A percentile compares a stretch with the other conserved stretches of the same genome.
phyloP scores from a whole-genome alignment of 306 rosid genomes.

The Herpetospermum pedunculosum region DNA sequence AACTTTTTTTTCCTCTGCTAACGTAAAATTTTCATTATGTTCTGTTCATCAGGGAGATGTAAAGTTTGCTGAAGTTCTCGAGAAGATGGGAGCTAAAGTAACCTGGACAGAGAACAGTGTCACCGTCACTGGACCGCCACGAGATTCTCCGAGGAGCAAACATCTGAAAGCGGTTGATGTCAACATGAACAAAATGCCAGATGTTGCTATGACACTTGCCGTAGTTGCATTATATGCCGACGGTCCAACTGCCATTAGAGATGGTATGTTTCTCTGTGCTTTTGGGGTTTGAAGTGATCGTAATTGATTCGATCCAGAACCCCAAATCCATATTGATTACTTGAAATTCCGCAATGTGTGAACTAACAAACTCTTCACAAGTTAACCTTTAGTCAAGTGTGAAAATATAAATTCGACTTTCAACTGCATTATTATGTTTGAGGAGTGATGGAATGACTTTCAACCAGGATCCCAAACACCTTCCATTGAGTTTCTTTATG shows the following conservation, averaged over 20 bases:
- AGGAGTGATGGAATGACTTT: background rate
- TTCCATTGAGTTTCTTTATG: background rate
- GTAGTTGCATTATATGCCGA: slow-evolving; percentile 89
- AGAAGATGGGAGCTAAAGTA: slow-evolving; percentile 95
- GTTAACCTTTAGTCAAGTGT: background rate
- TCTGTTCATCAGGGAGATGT: slow-evolving; percentile 66
- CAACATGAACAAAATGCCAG: slow-evolving; percentile 99
- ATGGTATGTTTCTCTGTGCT: slow-evolving; percentile 40
- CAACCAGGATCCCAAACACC: background rate
- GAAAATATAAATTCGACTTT: background rate
- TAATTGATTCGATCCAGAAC: background rate
- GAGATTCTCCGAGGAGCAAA: slow-evolving; percentile 44
- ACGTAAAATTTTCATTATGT: background rate
- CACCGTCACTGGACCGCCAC: slow-evolving; percentile 70
- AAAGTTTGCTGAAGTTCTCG: slow-evolving; percentile 92
- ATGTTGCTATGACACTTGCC: slow-evolving; percentile 99
- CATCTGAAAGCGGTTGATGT: slow-evolving; percentile 75
- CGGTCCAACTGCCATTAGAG: slow-evolving; percentile 84
- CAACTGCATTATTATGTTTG: background rate
- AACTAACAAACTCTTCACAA: background rate
- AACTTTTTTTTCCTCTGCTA: background rate
- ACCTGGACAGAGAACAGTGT: slow-evolving; percentile 93
- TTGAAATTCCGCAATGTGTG: background rate
- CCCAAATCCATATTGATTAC: background rate
- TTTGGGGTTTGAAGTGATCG: background rate